These are phyloP conservation scores for Solanum chacoense DNA, from an alignment of 305 asterid genomes.

Conservation along the genomic window DNA sequence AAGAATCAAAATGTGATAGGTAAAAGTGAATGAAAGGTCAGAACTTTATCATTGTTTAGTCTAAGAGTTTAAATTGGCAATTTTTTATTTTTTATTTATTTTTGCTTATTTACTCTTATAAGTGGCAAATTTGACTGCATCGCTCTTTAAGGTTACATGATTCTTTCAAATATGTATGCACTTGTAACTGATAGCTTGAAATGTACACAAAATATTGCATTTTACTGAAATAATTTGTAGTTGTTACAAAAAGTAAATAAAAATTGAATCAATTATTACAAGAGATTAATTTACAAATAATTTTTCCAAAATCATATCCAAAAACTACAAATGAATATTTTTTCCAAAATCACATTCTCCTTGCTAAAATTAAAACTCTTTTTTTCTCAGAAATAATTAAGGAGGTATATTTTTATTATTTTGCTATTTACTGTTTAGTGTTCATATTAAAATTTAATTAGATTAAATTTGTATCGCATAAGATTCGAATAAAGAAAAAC, in stretches of 20 bases:
- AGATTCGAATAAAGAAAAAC: fast-evolving
- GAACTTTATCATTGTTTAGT: too few species aligned
- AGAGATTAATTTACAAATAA: not conserved
- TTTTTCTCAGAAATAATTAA: not conserved
- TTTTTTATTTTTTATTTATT: too few species aligned
- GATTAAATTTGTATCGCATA: not conserved
- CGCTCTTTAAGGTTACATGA: too few species aligned
- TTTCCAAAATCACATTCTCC: not conserved
- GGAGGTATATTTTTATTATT: not conserved
- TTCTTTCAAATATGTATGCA: not conserved
- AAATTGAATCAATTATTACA: not conserved
- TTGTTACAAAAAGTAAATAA: not conserved
- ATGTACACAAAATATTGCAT: not conserved
- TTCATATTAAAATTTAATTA: not conserved
- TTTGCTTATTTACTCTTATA: too few species aligned
- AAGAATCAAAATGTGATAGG: too few species aligned
- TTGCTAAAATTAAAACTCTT: not conserved
- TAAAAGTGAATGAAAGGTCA: too few species aligned
- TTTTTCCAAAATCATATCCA: not conserved
- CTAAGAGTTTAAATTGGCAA: too few species aligned
- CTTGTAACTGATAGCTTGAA: not conserved
- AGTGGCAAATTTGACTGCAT: too few species aligned
- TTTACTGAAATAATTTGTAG: not conserved
- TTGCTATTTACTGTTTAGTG: not conserved
- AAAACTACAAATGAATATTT: not conserved